These are phyloP conservation scores for Lachnellula subtilissima DNA, from an alignment of 2,329 filamentous ascomycete species.

Conservation along the genomic window DNA sequence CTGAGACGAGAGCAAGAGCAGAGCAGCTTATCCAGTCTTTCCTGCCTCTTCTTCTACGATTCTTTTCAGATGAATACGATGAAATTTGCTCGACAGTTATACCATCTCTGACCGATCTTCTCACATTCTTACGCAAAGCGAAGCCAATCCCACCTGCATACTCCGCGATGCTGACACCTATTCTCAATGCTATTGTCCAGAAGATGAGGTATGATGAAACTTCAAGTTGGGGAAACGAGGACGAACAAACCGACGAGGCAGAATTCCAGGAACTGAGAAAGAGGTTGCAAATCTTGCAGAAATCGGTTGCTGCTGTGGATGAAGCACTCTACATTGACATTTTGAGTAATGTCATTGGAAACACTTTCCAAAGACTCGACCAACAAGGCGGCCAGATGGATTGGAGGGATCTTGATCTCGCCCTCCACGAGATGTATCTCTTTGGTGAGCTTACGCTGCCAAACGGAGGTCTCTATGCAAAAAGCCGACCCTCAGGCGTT, in stretches of 20 bases:
- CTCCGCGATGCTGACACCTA: constrained; percentile 75
- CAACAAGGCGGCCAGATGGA: constrained; percentile 71
- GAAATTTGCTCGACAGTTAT: constrained; percentile 97
- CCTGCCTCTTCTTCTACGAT: constrained; percentile 80
- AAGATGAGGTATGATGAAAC: constrained; percentile 99
- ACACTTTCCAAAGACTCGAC: constrained; percentile 76
- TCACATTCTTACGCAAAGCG: constrained; percentile 84
- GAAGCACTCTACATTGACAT: constrained; percentile 84
- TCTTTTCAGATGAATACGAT: constrained; percentile 97
- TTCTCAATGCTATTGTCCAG: constrained; percentile 83
- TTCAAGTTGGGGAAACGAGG: constrained; percentile 85
- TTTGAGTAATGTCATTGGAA: constrained; percentile 80
- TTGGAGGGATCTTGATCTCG: constrained; percentile 93
- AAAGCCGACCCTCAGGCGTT: constrained; percentile 73
- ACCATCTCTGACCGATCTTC: constrained; percentile 83
- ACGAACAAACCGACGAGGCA: constrained; percentile 92
- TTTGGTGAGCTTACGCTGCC: constrained; percentile 93
- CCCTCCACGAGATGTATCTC: constrained; percentile 89
- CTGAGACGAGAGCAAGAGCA: constrained; percentile 65
- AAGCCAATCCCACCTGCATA: constrained; percentile 69
- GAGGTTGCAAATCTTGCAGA: constrained; percentile 82
- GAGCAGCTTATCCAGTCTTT: constrained; percentile 80
- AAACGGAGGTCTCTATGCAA: constrained; percentile 79
- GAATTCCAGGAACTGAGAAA: constrained; percentile 95
- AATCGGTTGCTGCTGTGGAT: constrained; percentile 85